Conservation (phyloP, 805 yeast genomes). For the Lipomyces chichibuensis region DNA sequence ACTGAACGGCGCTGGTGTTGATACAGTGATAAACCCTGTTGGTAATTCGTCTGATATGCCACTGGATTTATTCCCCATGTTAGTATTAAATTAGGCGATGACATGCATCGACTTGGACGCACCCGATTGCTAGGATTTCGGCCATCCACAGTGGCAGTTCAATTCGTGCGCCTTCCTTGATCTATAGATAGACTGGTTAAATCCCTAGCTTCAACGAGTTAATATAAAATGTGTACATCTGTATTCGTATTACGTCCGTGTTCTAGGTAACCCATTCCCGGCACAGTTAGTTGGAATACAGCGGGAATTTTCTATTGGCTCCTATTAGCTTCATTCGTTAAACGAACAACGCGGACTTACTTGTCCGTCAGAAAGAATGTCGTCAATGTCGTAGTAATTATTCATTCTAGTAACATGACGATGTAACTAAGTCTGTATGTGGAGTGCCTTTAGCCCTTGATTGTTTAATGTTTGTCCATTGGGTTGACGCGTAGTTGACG, state of each 20-base stretch:
- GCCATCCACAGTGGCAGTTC: conserved; percentile 92
- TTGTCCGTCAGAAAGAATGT: conserved; percentile 45
- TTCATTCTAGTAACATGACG: conserved; percentile 10
- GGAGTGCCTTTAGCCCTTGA: background rate
- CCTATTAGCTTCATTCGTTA: conserved; percentile 52
- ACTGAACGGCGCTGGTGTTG: conserved; percentile 71
- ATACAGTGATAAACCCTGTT: conserved; percentile 58
- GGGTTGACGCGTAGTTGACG: conserved; percentile 11
- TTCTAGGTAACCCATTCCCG: conserved; percentile 85
- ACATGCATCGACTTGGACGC: conserved; percentile 39
- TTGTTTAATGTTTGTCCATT: background rate
- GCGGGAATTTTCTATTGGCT: conserved; percentile 70
- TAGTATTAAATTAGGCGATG: conserved; percentile 10
- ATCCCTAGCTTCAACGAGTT: background rate
- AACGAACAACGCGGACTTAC: conserved; percentile 25
- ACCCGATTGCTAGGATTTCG: conserved; percentile 64
- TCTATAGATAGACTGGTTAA: conserved; percentile 39
- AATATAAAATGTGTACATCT: conserved; percentile 17
- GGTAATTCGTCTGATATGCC: conserved; percentile 45
- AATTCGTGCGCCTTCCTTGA: conserved; percentile 62
- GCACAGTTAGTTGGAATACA: conserved; percentile 73
- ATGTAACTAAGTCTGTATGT: background rate
- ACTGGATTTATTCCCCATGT: conserved; percentile 17
- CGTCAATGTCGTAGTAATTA: conserved; percentile 34
- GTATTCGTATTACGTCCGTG: conserved; percentile 17